A percentile compares a stretch with the other conserved stretches of the same genome.
Conservation (phyloP, 768 basidiomycete species). For the Tylopilus vinaceipallidus region DNA sequence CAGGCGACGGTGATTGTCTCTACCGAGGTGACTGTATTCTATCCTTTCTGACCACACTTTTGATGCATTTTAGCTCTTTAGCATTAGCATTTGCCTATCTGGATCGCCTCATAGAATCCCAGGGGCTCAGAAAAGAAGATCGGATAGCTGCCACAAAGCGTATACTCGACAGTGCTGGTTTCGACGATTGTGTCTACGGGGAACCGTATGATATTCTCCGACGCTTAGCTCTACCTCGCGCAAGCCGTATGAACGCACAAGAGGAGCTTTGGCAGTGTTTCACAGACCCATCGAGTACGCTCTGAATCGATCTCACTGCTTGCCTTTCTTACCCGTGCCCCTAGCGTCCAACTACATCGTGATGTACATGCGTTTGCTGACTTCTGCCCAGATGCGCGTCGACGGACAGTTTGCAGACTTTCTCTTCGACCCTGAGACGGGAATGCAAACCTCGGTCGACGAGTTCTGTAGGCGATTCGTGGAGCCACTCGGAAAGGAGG, state of each 20-base stretch:
- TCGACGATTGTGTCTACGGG: constrained; percentile 66
- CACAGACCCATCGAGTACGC: constrained; percentile 49
- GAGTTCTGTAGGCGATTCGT: constrained; percentile 79
- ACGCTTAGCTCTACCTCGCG: constrained; percentile 42
- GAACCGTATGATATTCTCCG: constrained; percentile 72
- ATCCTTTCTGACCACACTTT: constrained; percentile 1
- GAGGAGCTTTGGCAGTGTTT: constrained; percentile 44
- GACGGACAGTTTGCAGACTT: constrained; percentile 61
- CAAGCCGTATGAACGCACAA: constrained; percentile 29
- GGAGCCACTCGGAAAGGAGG: constrained; percentile 74
- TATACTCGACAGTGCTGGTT: constrained; percentile 55
- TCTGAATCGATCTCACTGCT: background rate
- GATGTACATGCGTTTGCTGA: constrained; percentile 76
- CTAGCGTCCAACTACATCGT: constrained; percentile 72
- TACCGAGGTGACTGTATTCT: constrained; percentile 65
- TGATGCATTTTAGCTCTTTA: constrained; percentile 33
- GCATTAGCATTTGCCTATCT: constrained; percentile 84
- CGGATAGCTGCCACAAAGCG: constrained; percentile 48
- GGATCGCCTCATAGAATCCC: constrained; percentile 57
- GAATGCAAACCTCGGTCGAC: constrained; percentile 50
- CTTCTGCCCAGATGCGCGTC: constrained; percentile 76
- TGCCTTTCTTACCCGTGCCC: background rate
- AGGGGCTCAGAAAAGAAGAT: constrained; percentile 47
- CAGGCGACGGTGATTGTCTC: constrained; percentile 90
- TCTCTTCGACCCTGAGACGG: constrained; percentile 73